phyloP scores from a whole-genome alignment of 768 basidiomycete species.

The Mrakia frigida region DNA sequence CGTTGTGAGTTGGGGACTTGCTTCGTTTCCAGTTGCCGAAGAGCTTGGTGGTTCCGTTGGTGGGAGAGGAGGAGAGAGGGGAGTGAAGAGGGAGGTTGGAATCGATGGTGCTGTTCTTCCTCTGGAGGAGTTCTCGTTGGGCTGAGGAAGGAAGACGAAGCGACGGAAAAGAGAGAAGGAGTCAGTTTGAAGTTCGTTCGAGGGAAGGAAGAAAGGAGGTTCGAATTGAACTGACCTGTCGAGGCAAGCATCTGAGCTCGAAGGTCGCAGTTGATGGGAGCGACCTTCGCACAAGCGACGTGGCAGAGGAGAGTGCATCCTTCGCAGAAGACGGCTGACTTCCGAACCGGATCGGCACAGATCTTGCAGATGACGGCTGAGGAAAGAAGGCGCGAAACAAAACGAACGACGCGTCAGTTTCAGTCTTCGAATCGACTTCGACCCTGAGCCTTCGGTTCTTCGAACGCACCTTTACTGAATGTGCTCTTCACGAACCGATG shows the following conservation, averaged over 20 bases:
- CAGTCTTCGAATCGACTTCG: not conserved
- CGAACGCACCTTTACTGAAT: conserved; percentile 76
- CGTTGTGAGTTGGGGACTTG: conserved; percentile 3
- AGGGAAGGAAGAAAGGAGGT: not conserved
- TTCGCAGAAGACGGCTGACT: conserved; percentile 78
- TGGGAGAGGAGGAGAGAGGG: conserved; percentile 7
- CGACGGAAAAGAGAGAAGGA: too few species aligned
- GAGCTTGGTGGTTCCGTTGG: not conserved
- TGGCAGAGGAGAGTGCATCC: conserved; percentile 87
- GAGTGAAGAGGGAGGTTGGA: not conserved
- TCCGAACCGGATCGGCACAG: conserved; percentile 72
- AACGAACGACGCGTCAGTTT: conserved; percentile 3
- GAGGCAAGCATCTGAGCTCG: conserved; percentile 59
- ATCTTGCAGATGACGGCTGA: conserved; percentile 82
- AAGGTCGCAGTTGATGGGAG: conserved; percentile 74
- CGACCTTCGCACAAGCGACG: conserved; percentile 58
- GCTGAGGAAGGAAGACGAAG: not conserved
- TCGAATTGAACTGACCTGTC: conserved; percentile 7
- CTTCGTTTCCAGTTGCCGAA: conserved; percentile 4
- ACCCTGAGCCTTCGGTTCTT: conserved; percentile 28
- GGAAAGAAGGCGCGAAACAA: not conserved
- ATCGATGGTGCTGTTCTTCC: not conserved
- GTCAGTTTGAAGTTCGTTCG: not conserved
- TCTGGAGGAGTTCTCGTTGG: conserved; percentile 15
- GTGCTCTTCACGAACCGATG: conserved; percentile 88